phyloP scores from a whole-genome alignment of 2,329 filamentous ascomycete species.

The Botrytis sinoallii region DNA sequence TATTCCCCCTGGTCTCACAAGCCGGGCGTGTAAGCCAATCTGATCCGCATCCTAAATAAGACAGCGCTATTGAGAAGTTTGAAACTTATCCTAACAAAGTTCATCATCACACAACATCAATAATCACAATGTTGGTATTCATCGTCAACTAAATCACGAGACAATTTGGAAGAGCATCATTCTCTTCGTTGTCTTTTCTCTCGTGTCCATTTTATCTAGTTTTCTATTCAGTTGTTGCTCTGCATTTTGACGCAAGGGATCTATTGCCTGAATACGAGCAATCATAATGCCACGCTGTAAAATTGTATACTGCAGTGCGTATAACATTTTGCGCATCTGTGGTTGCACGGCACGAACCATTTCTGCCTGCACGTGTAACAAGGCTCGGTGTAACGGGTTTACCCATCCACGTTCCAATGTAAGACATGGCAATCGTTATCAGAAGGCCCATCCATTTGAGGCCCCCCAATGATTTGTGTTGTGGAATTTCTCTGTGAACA shows the following conservation, averaged over 20 bases:
- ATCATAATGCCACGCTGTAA: background rate
- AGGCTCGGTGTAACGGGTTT: background rate
- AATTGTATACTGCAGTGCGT: background rate
- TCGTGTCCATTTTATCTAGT: background rate
- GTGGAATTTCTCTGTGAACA: background rate
- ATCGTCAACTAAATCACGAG: background rate
- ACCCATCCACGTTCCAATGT: slow-evolving; percentile 4
- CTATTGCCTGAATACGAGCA: slow-evolving; percentile 2
- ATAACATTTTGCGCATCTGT: background rate
- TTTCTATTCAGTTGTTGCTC: background rate
- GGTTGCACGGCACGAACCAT: background rate
- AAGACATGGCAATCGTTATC: background rate
- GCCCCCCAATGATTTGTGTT: background rate
- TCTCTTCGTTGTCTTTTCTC: background rate
- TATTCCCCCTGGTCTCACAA: slow-evolving; percentile 5
- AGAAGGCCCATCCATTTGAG: background rate
- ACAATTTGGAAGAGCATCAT: background rate
- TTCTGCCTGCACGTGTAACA: background rate
- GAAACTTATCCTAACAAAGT: background rate
- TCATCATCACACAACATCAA: background rate
- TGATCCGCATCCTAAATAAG: background rate
- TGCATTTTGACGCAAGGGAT: background rate
- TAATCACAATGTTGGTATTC: background rate
- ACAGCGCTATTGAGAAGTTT: background rate
- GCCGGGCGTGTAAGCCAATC: background rate